phyloP scores from a whole-genome alignment of 2,329 filamentous ascomycete species.

The Seiridium cupressi region DNA sequence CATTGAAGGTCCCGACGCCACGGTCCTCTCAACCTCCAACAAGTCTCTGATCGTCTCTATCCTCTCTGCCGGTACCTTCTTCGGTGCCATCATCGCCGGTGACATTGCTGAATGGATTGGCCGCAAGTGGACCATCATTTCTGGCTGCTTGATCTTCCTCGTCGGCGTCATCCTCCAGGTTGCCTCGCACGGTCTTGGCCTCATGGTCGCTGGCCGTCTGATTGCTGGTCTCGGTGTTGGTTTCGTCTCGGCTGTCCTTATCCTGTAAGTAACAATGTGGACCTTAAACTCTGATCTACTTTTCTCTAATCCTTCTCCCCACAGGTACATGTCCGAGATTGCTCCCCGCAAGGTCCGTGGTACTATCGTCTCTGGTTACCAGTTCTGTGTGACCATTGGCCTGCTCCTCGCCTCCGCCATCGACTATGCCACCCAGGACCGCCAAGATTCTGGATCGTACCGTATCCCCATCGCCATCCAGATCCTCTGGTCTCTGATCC shows the following conservation, averaged over 20 bases:
- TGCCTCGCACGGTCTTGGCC: constrained; percentile 51
- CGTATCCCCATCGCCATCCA: constrained; percentile 80
- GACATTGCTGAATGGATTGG: constrained; percentile 75
- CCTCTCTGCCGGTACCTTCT: constrained; percentile 75
- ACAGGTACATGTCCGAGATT: constrained; percentile 78
- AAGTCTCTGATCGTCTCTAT: constrained; percentile 68
- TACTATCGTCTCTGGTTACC: constrained; percentile 77
- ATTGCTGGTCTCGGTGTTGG: constrained; percentile 77
- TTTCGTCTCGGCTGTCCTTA: constrained; percentile 77
- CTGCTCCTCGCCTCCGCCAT: constrained; percentile 73
- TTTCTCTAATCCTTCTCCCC: not conserved
- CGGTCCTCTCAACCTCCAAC: constrained; percentile 37
- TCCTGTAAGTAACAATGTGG: constrained; percentile 38
- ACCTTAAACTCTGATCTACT: not conserved
- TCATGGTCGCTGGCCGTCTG: constrained; percentile 71
- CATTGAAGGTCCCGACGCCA: constrained; percentile 30
- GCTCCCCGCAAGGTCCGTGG: constrained; percentile 72
- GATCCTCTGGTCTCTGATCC: constrained; percentile 76
- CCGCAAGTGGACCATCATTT: constrained; percentile 70
- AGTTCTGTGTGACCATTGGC: constrained; percentile 81
- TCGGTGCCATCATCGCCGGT: constrained; percentile 74
- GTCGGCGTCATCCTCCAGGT: constrained; percentile 69
- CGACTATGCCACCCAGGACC: constrained; percentile 67
- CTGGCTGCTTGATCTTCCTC: constrained; percentile 69
- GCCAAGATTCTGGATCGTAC: constrained; percentile 64